These are phyloP conservation scores for Starmera pachycereana DNA, from an alignment of 805 yeast genomes.

Conservation along the genomic window DNA sequence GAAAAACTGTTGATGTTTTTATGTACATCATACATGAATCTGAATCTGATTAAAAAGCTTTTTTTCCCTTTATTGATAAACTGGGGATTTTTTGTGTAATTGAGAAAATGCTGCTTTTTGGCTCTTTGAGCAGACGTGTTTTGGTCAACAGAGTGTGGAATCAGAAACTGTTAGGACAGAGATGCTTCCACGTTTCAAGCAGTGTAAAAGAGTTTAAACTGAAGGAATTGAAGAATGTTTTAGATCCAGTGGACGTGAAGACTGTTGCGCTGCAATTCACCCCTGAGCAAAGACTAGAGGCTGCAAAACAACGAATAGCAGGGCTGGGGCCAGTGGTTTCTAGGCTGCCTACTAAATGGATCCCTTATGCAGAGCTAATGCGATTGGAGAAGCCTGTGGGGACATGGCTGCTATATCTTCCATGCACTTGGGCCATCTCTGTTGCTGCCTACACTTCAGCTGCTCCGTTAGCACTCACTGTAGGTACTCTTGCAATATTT, in stretches of 20 bases:
- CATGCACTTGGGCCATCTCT: conserved; percentile 87
- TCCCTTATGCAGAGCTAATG: conserved; percentile 89
- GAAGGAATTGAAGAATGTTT: not conserved
- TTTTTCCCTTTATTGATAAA: no score
- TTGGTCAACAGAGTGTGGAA: no score
- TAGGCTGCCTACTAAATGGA: conserved; percentile 58
- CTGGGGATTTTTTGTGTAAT: no score
- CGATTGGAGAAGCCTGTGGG: conserved; percentile 96
- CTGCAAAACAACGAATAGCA: conserved; percentile 10
- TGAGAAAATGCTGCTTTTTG: no score
- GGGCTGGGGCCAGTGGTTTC: conserved; percentile 43
- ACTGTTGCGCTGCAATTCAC: not conserved
- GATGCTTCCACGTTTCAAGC: no score
- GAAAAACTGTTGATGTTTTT: no score
- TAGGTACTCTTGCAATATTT: conserved; percentile 56
- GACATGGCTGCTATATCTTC: conserved; percentile 69
- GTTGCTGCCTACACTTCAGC: conserved; percentile 72
- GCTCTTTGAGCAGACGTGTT: no score
- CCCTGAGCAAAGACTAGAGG: not conserved
- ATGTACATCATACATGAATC: no score
- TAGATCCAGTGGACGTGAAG: not conserved
- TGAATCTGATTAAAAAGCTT: no score
- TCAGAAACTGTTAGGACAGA: no score
- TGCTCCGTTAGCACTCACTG: conserved; percentile 58
- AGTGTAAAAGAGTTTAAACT: no score